Conservation (phyloP, 768 basidiomycete genomes). For the Rhodotorula paludigena region DNA sequence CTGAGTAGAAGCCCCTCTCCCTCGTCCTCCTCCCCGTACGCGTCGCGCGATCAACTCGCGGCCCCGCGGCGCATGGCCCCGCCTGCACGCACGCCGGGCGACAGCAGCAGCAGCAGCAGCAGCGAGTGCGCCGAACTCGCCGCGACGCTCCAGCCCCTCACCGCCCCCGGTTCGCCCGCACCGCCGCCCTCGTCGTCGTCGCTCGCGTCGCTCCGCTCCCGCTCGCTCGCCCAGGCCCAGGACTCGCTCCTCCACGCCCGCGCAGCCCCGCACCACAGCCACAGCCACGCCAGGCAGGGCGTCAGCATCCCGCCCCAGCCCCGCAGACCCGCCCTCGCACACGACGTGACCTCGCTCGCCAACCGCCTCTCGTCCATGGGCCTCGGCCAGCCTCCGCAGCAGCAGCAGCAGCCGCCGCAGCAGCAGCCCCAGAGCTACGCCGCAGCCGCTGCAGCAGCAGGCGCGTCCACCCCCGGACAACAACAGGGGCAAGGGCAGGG, state of each 20-base stretch:
- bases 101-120: too few species aligned
- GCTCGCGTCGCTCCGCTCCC: background rate
- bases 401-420: background rate
- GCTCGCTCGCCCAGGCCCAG: background rate
- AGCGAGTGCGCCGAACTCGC: too few species aligned
- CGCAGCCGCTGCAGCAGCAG: background rate
- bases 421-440: slow-evolving; percentile 4
- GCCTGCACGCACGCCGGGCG: background rate
- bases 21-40: too few species aligned
- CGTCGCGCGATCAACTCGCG: too few species aligned
- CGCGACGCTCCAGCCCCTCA: background rate
- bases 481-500: background rate
- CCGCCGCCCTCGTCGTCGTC: background rate
- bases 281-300: too few species aligned
- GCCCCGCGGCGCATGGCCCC: too few species aligned
- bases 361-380: background rate
- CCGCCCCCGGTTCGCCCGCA: background rate
- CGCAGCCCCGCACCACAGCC: too few species aligned
- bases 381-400: background rate
- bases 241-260: background rate
- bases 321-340: background rate
- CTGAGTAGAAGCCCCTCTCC: too few species aligned
- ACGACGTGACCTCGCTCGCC: background rate
- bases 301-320: slow-evolving; percentile 4
- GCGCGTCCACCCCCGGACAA: background rate